Evolutionary conservation across 2,329 filamentous ascomycete species (phyloP), one percentile per base, ranked within the genome.

Genomic region (Pseudonectria foliicola): DNA sequence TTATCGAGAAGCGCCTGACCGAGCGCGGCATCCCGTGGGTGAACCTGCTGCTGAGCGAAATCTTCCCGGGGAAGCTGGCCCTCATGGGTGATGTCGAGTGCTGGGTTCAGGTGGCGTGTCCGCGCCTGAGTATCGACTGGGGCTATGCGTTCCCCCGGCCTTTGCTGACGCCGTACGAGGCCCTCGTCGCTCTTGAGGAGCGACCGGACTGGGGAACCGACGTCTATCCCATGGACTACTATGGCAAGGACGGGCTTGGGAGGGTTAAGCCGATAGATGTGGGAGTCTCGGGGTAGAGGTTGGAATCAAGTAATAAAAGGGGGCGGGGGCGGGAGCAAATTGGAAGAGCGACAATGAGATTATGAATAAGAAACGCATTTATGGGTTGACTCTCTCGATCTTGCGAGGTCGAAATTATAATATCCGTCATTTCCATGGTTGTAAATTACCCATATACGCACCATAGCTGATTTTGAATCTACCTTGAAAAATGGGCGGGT

Each of bases 91-190:
- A 96, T 53, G 85, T 98, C 3, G 90, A 95, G 56, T 94, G 88
- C 51, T 98, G 92, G 92, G 90, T 98, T 26, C 92, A 98, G 63
- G 88, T 98, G 33, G 92, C 92, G 5, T 98, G 92, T 62, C 92
- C 92, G n/a, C 70, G 92, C 32, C 57, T 98, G 57, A 96, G 90
- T 60, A 98, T 98, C 48, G 92, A 98, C 63, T 98, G 92, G 92
- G 92, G 92, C 0, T 96, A 96, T 64, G 92, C 92, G 1, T 98
- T 98, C 56, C 77, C 87, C 1, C 67, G 85, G 30, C 92, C 92
- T 31, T 59, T 98, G 39, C 62, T 98, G 55, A 96, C 90, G 34
- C 90, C 92, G 2, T 95, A 98, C 50, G 92, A 98, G 65, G 92
- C 92, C 6, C 72, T 96, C 39, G 81, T 98, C 24, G 85, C 87